phyloP scores from a whole-genome alignment of 352 stramenopile genomes.

The Aphanomyces astaci region DNA sequence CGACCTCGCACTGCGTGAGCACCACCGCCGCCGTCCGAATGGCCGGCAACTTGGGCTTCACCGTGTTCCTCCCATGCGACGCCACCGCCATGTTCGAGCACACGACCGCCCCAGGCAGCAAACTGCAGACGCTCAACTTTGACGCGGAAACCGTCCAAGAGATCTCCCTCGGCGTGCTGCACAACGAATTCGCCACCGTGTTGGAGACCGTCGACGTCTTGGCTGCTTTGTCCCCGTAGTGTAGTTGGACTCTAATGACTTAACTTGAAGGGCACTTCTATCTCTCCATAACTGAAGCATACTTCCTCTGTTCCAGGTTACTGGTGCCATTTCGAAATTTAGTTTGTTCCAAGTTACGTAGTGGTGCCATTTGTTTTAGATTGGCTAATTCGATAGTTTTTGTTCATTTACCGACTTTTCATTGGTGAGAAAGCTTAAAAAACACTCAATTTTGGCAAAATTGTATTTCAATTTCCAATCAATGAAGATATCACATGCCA shows the following conservation, averaged over 20 bases:
- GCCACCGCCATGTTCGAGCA: not conserved
- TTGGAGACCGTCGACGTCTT: not conserved
- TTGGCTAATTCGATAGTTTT: too few species aligned
- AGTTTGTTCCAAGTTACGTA: too few species aligned
- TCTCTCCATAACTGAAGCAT: too few species aligned
- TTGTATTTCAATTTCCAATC: too few species aligned
- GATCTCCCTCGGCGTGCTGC: not conserved
- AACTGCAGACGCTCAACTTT: not conserved
- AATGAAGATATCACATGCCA: too few species aligned
- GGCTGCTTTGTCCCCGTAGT: not conserved
- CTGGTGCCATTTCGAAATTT: too few species aligned
- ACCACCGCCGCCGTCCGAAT: not conserved
- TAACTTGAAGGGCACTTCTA: not conserved
- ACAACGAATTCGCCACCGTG: constrained; percentile 10
- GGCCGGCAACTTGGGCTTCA: constrained; percentile 6
- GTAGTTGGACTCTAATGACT: not conserved
- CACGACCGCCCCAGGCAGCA: not conserved
- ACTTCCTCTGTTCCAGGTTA: too few species aligned
- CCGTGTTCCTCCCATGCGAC: not conserved
- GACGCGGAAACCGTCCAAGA: constrained; percentile 1
- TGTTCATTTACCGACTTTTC: too few species aligned
- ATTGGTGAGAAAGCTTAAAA: too few species aligned
- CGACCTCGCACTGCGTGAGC: not conserved
- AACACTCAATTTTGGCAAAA: too few species aligned
- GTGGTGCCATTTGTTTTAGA: too few species aligned